phyloP scores from a whole-genome alignment of 129 eudicot species.

The Arctium minus region DNA sequence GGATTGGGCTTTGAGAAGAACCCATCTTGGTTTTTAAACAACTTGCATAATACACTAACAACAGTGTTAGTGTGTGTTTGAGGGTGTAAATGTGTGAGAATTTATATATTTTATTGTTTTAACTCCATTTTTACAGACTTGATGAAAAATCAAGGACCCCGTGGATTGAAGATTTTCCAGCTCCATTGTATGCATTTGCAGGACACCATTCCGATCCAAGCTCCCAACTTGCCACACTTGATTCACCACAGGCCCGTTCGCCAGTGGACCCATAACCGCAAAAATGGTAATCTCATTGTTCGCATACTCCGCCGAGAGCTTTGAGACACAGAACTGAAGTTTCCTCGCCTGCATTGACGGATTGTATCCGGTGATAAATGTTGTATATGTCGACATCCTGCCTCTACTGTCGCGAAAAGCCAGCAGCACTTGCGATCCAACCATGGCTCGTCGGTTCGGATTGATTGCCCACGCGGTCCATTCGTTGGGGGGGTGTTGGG shows the following conservation, averaged over 20 bases:
- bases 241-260: conserved; percentile 8
- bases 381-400: conserved; percentile 19
- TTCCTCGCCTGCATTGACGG: conserved; percentile 42
- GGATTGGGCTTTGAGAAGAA: too few relatives aligned
- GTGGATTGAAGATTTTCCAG: conserved; percentile 11
- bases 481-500: conserved; percentile 25
- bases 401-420: too few relatives aligned
- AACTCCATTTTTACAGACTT: neutral
- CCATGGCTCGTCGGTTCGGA: too few relatives aligned
- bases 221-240: too few relatives aligned
- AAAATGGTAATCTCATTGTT: conserved; percentile 46
- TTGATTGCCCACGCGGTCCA: conserved; percentile 24
- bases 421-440: too few relatives aligned
- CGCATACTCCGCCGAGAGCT: conserved; percentile 42
- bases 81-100: neutral
- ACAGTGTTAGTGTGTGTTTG: neutral
- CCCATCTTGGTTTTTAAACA: neutral
- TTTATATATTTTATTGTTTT: neutral
- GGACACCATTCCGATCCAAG: too few relatives aligned
- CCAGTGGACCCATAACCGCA: conserved; percentile 49
- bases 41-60: neutral
- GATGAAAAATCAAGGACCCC: conserved; percentile 37
- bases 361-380: conserved; percentile 30
- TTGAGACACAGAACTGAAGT: conserved; percentile 46
- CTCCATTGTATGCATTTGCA: too few relatives aligned